phyloP scores from a whole-genome alignment of 768 basidiomycete species.

The Lanmaoa pseudosensibilis region DNA sequence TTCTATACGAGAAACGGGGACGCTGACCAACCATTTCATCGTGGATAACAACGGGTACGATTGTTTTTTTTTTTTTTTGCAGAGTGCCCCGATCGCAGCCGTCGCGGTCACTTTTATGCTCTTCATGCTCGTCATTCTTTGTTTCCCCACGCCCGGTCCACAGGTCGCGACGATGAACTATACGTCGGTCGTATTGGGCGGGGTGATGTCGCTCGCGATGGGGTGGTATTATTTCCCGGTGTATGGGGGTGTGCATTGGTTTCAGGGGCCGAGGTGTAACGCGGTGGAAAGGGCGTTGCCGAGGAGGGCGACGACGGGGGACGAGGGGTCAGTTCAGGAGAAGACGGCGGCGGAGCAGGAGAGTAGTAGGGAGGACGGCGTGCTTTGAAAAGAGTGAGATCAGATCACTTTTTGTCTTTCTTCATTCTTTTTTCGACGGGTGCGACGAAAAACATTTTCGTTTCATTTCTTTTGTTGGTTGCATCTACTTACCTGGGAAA shows the following conservation, averaged over 20 bases:
- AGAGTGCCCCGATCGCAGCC: slow-evolving; percentile 55
- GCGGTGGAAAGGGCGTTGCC: slow-evolving; percentile 24
- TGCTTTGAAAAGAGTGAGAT: not conserved
- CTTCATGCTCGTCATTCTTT: slow-evolving; percentile 58
- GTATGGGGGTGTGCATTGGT: slow-evolving; percentile 74
- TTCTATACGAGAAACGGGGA: not conserved
- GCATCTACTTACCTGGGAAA: too few relatives aligned
- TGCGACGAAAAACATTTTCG: not conserved
- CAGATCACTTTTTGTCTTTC: too few relatives aligned
- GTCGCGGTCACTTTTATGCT: slow-evolving; percentile 62
- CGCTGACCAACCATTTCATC: too few relatives aligned
- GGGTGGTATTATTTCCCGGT: slow-evolving; percentile 66
- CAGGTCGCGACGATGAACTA: slow-evolving; percentile 64
- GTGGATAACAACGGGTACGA: not conserved
- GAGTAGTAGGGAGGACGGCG: too few relatives aligned
- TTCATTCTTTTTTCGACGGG: not conserved
- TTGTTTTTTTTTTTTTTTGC: slow-evolving; percentile 6
- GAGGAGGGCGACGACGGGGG: not conserved
- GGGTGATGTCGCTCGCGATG: slow-evolving; percentile 53
- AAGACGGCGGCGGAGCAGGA: not conserved
- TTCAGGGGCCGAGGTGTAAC: slow-evolving; percentile 56
- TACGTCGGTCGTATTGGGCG: slow-evolving; percentile 61
- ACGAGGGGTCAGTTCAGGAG: not conserved
- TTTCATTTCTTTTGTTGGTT: too few relatives aligned
- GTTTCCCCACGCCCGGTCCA: slow-evolving; percentile 57